Evolutionary conservation across 1,284 basidiomycete genomes (phyloP).

Genomic region (Takashimella koratensis): DNA sequence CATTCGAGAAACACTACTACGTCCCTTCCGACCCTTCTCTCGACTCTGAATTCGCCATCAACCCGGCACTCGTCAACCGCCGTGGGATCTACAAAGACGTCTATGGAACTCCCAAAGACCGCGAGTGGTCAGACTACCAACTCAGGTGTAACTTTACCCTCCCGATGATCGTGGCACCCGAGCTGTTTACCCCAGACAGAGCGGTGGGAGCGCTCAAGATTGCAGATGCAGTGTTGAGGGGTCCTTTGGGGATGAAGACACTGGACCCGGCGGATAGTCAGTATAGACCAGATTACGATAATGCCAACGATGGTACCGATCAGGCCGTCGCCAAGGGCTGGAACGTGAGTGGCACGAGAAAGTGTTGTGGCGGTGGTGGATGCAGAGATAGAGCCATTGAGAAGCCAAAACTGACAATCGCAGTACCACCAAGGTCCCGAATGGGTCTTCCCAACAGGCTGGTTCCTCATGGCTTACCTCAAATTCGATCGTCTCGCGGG

Average conservation of each 20-base stretch:
- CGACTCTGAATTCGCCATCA: constrained; percentile 68
- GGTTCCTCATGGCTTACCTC: constrained; percentile 89
- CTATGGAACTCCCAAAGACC: constrained; percentile 75
- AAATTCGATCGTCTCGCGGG: constrained; percentile 65
- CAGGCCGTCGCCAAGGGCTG: constrained; percentile 78
- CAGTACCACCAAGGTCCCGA: constrained; percentile 59
- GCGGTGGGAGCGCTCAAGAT: constrained; percentile 73
- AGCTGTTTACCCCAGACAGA: constrained; percentile 78
- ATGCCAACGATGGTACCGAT: constrained; percentile 82
- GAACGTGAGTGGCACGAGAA: constrained; percentile 59
- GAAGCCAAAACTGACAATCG: background rate
- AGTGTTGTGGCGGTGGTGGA: background rate
- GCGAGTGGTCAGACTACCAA: constrained; percentile 97
- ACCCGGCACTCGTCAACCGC: constrained; percentile 72
- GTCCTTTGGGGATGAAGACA: constrained; percentile 90
- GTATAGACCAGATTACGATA: constrained; percentile 86
- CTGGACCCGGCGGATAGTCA: constrained; percentile 78
- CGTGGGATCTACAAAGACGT: constrained; percentile 99
- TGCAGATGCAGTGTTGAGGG: constrained; percentile 70
- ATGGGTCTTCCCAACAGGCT: constrained; percentile 92
- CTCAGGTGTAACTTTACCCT: constrained; percentile 88
- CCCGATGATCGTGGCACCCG: constrained; percentile 95
- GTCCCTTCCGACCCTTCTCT: constrained; percentile 73
- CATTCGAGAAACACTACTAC: constrained; percentile 88
- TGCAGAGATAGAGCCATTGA: constrained; percentile 3